These are phyloP conservation scores for Starmera quercuum DNA, from an alignment of 805 yeast species.

Conservation along the genomic window DNA sequence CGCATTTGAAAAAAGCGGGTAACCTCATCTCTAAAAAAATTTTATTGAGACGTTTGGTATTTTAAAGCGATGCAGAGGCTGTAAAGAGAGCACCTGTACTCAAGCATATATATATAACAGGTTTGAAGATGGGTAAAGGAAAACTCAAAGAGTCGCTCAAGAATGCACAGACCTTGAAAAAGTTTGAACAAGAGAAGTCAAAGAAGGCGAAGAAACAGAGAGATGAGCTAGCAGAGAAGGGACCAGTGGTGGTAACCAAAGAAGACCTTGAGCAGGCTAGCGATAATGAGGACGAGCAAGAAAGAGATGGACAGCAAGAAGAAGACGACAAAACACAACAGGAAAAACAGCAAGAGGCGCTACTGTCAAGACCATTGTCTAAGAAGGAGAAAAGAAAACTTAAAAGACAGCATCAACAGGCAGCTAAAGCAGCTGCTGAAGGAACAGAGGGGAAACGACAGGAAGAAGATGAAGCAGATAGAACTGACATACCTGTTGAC, in stretches of 20 bases:
- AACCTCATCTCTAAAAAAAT: constrained; percentile 6
- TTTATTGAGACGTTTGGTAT: neutral
- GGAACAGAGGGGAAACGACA: constrained; percentile 20
- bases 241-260: constrained; percentile 24
- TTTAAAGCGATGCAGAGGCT: too few relatives aligned
- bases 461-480: constrained; percentile 16
- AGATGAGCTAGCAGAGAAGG: constrained; percentile 16
- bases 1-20: too few relatives aligned
- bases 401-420: constrained; percentile 13
- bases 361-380: constrained; percentile 34
- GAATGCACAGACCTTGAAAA: constrained; percentile 10
- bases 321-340: constrained; percentile 12
- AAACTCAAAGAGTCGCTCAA: constrained; percentile 16
- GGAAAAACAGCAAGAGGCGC: constrained; percentile 8
- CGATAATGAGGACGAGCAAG: constrained; percentile 11
- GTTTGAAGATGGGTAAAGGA: constrained; percentile 20
- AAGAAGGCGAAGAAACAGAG: constrained; percentile 11
- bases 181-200: constrained; percentile 9
- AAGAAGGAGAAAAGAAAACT: constrained; percentile 57
- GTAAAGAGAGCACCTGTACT: too few relatives aligned
- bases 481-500: constrained; percentile 28
- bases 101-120: too few relatives aligned
- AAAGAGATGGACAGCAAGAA: constrained; percentile 8
- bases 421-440: constrained; percentile 17
- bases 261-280: constrained; percentile 20